Evolutionary conservation across 2,329 filamentous ascomycete genomes (phyloP), one percentile per base, ranked within the genome.

Genomic region (Bipolaris zeicola): DNA sequence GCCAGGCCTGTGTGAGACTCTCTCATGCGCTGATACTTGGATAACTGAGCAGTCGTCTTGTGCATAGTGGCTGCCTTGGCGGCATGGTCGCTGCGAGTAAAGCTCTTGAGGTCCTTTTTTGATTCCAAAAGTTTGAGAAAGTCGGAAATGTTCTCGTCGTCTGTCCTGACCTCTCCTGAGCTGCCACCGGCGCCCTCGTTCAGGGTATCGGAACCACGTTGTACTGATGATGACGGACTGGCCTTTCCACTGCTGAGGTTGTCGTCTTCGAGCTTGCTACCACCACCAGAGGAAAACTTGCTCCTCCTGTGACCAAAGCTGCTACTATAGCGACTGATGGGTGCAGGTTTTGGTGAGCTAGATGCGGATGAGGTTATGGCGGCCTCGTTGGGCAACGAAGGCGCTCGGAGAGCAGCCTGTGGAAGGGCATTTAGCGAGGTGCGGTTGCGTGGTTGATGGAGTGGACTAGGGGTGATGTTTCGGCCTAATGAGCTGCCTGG

Each of bases 141-240:
- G 50, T 96, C 92, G 0, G 91, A 92, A 38, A 99, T 96, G 62
- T 95, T 93, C 67, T 96, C 91, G 68, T 96, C 92, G 65, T 98
- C 94, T 0, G 89, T 90, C 81, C 70, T 90, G 81, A 82, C 87
- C 81, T 72, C 88, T 28, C 85, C 87, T 2, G 81, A 84, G 70
- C 83, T 86, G 45, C 82, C 87, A 8, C 85, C 88, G 24, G 83
- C 83, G 61, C 89, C 78, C 59, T 86, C 92, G 28, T 90, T 86
- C 48, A 96, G 82, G 26, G 95, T 80, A 2, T 90, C 92, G 1
- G 92, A 96, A 6, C 90, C 90, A 39, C 91, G 92, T 63, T 86
- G 84, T 24, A 76, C 79, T 1, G 89, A 91, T 0, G 89, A 92
- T 0, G 88, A 84, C 5, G 89, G 76, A 67, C 89, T 92, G 59